phyloP scores from a whole-genome alignment of 148 eudicot genomes.

The Amaranthus palmeri region DNA sequence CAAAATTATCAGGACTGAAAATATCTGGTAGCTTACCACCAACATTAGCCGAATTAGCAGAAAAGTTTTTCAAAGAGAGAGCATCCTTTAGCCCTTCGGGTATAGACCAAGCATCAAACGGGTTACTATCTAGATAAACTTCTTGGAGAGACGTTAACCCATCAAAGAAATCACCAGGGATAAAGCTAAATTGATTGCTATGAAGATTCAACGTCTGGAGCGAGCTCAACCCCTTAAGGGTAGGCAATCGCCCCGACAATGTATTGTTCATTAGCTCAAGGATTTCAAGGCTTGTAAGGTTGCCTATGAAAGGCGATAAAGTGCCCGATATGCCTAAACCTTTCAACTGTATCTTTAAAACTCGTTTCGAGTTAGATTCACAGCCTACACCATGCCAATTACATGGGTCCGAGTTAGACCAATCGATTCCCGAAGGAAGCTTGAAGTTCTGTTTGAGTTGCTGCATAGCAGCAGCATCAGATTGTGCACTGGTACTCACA shows the following conservation, averaged over 20 bases:
- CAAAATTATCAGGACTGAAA: slow-evolving; percentile 34
- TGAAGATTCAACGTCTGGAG: slow-evolving; percentile 41
- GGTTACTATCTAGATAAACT: slow-evolving; percentile 55
- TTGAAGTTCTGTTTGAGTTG: slow-evolving; percentile 38
- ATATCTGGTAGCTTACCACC: slow-evolving; percentile 56
- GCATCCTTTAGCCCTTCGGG: slow-evolving; percentile 42
- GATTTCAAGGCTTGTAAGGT: slow-evolving; percentile 42
- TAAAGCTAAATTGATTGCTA: slow-evolving; percentile 40
- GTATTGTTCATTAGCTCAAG: slow-evolving; percentile 49
- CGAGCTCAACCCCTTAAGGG: slow-evolving; percentile 45
- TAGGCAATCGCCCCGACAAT: slow-evolving; percentile 62
- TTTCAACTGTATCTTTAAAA: slow-evolving; percentile 62
- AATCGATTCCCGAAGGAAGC: slow-evolving; percentile 41
- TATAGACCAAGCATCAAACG: slow-evolving; percentile 50
- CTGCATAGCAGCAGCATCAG: slow-evolving; percentile 60
- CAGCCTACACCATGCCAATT: slow-evolving; percentile 50
- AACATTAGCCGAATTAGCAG: slow-evolving; percentile 51
- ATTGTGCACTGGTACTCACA: slow-evolving; percentile 19
- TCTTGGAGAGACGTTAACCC: slow-evolving; percentile 40
- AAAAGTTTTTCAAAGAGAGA: slow-evolving; percentile 41
- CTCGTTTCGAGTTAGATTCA: slow-evolving; percentile 26
- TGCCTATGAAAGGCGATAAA: slow-evolving; percentile 36
- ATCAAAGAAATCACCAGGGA: slow-evolving; percentile 57
- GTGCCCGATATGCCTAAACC: slow-evolving; percentile 36
- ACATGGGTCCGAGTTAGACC: slow-evolving; percentile 57